Evolutionary conservation across 495 filamentous ascomycete species (phyloP), one percentile per base, ranked within the genome.

Genomic region (Tuber borchii): DNA sequence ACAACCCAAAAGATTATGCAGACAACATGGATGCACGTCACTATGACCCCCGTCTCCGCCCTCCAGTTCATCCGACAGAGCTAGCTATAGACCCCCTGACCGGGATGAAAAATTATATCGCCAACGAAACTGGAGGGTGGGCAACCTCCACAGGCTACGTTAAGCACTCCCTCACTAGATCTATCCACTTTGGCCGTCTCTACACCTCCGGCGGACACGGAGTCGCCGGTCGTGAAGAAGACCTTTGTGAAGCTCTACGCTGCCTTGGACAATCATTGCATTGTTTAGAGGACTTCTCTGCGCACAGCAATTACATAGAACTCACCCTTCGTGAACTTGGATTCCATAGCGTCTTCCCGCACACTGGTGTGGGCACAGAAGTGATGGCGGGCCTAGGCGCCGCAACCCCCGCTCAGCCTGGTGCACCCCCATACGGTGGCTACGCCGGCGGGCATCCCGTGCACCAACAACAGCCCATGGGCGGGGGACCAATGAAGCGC

Each of bases 71-170:
- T 68, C 88, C 89, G 1, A 82, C 88, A 37, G 95, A 99, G 81
- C 89, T 97, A 34, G 91, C 93, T 43, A 88, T 98, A 71, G 95
- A 98, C 82, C 87, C 86, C 7, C 84, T 90, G 6, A 97, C 94
- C 6, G 94, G 93, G 19, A 97, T 99, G 95, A 99, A 99, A 85
- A 97, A 98, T 83, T 99, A 99, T 84, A 97, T 99, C 77, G 91
- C 94, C 61, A 98, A 97, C 79, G 95, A 97, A 83, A 83, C 81
- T 12, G 93, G 94, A 4, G 85, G 83, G 8, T 85, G 84, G 83
- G 92, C 93, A 0, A 99, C 95, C 16, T 96, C 93, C 71, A 83
- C 90, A n/a, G 95, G 92, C 48, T 99, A 97, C 81, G 87, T 99
- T 76, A 92, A 92, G 80, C 92, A 90, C 83, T 96, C 93, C 77